phyloP scores from a whole-genome alignment of 2,329 filamentous ascomycete species.

The Trichoderma oligosporum region DNA sequence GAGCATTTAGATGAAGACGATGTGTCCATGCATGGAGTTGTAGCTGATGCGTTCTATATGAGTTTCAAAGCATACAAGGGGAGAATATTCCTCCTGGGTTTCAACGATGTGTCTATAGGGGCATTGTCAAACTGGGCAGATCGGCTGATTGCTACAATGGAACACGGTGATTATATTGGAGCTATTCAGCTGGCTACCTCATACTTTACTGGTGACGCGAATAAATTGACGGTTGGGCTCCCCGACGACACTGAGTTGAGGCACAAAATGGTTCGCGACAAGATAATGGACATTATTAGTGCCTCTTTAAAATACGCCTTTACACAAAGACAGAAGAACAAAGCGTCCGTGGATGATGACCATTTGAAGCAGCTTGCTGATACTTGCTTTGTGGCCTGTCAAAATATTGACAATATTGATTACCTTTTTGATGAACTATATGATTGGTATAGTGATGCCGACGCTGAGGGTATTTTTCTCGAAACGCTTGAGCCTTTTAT shows the following conservation, averaged over 20 bases:
- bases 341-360: slow-evolving; percentile 44
- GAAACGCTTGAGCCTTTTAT: slow-evolving; percentile 87
- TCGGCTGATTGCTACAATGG: slow-evolving; percentile 87
- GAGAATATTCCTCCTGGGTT: slow-evolving; percentile 85
- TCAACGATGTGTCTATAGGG: slow-evolving; percentile 87
- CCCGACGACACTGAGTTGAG: slow-evolving; percentile 75
- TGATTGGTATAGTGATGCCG: slow-evolving; percentile 79
- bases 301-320: slow-evolving; percentile 91
- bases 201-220: slow-evolving; percentile 87
- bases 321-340: slow-evolving; percentile 55
- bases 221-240: slow-evolving; percentile 89
- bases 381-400: slow-evolving; percentile 78
- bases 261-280: slow-evolving; percentile 80
- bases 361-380: slow-evolving; percentile 75
- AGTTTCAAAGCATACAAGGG: slow-evolving; percentile 96
- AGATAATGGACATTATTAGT: slow-evolving; percentile 86
- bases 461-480: slow-evolving; percentile 71
- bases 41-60: slow-evolving; percentile 97
- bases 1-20: slow-evolving; percentile 87
- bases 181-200: slow-evolving; percentile 87
- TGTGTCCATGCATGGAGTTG: slow-evolving; percentile 85
- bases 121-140: slow-evolving; percentile 97
- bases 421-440: slow-evolving; percentile 92
- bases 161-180: slow-evolving; percentile 90
- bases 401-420: slow-evolving; percentile 71